Conservation (phyloP, 192 early-diverging fungal genomes). For the Mortierella alpina region DNA sequence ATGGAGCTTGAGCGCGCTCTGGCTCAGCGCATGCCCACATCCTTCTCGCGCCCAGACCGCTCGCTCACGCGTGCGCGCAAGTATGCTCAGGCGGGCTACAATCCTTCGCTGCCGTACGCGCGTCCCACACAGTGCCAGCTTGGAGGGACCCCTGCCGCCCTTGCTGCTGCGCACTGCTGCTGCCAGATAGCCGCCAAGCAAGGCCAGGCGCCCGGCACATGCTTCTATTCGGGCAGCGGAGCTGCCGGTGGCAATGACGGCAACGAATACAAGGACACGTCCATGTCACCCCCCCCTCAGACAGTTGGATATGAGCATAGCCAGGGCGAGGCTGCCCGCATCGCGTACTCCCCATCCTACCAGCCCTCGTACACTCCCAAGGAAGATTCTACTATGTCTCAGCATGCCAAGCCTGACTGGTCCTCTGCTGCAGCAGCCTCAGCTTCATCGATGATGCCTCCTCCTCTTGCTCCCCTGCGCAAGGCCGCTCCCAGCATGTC, state of each 20-base stretch:
- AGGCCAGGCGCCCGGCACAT: slow-evolving; percentile 36
- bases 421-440: background rate
- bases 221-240: slow-evolving; percentile 21
- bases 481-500: slow-evolving; percentile 1
- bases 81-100: slow-evolving; percentile 50
- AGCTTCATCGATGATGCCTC: slow-evolving; percentile 16
- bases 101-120: slow-evolving; percentile 34
- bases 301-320: slow-evolving; percentile 7
- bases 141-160: background rate
- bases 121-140: slow-evolving; percentile 45
- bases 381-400: background rate
- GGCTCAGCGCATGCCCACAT: slow-evolving; percentile 43
- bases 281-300: slow-evolving; percentile 37
- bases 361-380: slow-evolving; percentile 35
- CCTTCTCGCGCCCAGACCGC: slow-evolving; percentile 46
- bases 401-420: slow-evolving; percentile 8
- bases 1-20: slow-evolving; percentile 46
- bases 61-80: slow-evolving; percentile 46
- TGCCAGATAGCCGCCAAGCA: slow-evolving; percentile 44
- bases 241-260: background rate
- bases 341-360: slow-evolving; percentile 41
- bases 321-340: slow-evolving; percentile 17
- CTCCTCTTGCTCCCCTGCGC: slow-evolving; percentile 4
- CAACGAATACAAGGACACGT: slow-evolving; percentile 6
- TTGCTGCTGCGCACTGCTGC: slow-evolving; percentile 33